phyloP scores from a whole-genome alignment of 805 yeast species.

The Saturnispora saitoi region DNA sequence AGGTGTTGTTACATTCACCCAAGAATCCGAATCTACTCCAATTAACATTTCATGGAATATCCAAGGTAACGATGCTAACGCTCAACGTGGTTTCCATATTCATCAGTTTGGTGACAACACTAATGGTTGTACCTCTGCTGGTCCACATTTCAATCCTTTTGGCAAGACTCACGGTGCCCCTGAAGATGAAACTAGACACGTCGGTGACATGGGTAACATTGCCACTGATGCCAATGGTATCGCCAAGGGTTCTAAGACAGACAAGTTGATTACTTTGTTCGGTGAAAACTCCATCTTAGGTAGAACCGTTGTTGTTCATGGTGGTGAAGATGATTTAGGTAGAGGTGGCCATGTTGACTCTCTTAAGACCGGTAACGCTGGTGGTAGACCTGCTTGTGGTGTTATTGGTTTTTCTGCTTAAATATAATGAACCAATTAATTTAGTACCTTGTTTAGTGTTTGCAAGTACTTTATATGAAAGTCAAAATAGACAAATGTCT shows the following conservation, averaged over 20 bases:
- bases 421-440: slow-evolving; percentile 6
- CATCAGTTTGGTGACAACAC: slow-evolving; percentile 98
- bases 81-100: slow-evolving; percentile 94
- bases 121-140: slow-evolving; percentile 98
- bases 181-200: slow-evolving; percentile 71
- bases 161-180: slow-evolving; percentile 89
- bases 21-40: slow-evolving; percentile 67
- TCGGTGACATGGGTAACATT: slow-evolving; percentile 95
- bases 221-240: slow-evolving; percentile 79
- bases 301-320: slow-evolving; percentile 92
- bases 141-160: slow-evolving; percentile 95
- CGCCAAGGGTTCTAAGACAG: slow-evolving; percentile 85
- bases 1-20: slow-evolving; percentile 86
- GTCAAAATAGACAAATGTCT: neutral
- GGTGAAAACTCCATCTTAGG: slow-evolving; percentile 89
- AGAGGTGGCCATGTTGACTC: slow-evolving; percentile 90
- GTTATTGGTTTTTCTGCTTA: slow-evolving; percentile 73
- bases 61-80: slow-evolving; percentile 79
- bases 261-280: slow-evolving; percentile 64
- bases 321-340: slow-evolving; percentile 89
- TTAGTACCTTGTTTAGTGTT: neutral
- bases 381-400: slow-evolving; percentile 98
- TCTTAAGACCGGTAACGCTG: slow-evolving; percentile 94
- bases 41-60: slow-evolving; percentile 85
- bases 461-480: neutral